These are phyloP conservation scores for Parastagonospora nodorum DNA, from an alignment of 2,329 filamentous ascomycete species.

Conservation along the genomic window DNA sequence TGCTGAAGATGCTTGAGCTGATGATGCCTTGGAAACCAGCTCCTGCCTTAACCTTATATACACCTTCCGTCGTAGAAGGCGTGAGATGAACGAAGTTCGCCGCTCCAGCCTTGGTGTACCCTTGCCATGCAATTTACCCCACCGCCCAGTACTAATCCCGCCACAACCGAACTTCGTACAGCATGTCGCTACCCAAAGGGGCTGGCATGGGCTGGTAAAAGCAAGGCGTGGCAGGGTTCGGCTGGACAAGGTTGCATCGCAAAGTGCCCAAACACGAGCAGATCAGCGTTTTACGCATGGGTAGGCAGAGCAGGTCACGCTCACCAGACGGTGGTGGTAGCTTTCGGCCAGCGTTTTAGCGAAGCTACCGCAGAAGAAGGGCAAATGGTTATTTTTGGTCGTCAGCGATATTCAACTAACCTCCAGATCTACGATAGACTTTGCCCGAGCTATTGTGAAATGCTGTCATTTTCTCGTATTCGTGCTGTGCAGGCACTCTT, in stretches of 20 bases:
- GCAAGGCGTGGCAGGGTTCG: not conserved
- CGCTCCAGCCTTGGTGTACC: not conserved
- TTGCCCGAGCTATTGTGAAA: not conserved
- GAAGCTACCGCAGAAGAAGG: too few species aligned
- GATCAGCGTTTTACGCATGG: conserved; percentile 9
- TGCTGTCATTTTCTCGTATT: not conserved
- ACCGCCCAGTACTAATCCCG: not conserved
- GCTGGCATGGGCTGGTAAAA: not conserved
- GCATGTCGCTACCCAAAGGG: not conserved
- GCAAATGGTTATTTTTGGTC: conserved; percentile 3
- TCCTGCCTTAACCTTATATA: not conserved
- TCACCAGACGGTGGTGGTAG: conserved; percentile 4
- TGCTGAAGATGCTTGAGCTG: not conserved
- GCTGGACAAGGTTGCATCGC: conserved; percentile 11
- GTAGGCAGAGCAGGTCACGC: not conserved
- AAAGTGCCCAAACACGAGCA: conserved; percentile 12
- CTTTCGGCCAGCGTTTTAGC: not conserved
- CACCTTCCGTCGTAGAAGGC: not conserved
- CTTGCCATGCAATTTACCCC: conserved; percentile 1
- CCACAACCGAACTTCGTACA: conserved; percentile 1
- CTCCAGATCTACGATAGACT: too few species aligned
- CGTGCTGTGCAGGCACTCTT: not conserved
- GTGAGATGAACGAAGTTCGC: too few species aligned
- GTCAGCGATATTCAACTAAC: not conserved
- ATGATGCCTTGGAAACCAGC: not conserved